These are phyloP conservation scores for Oxalis stricta DNA, from an alignment of 441 rosid species.

Conservation along the genomic window DNA sequence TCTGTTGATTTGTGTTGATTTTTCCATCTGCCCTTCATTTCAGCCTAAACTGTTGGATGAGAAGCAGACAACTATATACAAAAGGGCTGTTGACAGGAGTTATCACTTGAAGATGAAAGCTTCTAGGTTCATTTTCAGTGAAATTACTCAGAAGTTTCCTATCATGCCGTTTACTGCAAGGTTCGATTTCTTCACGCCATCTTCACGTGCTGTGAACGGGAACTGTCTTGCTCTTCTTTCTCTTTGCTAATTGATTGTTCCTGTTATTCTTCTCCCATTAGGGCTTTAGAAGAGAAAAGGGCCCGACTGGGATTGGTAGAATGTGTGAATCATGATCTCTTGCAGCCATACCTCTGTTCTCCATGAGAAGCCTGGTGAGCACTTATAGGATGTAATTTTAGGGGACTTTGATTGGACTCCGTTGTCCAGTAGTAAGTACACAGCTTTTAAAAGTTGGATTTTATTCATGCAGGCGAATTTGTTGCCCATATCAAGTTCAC, in stretches of 20 bases:
- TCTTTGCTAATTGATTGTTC: neutral
- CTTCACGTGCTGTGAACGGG: too few relatives aligned
- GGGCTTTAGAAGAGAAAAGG: constrained; percentile 90
- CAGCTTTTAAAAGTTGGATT: too few relatives aligned
- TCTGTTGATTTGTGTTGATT: too few relatives aligned
- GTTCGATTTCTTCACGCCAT: constrained; percentile 16
- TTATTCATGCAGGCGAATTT: constrained; percentile 39
- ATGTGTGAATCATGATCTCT: constrained; percentile 81
- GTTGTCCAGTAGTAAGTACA: too few relatives aligned
- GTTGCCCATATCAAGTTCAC: constrained; percentile 91
- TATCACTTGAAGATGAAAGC: constrained; percentile 95
- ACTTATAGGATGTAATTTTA: too few relatives aligned
- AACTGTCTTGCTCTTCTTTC: too few relatives aligned
- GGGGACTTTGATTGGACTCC: too few relatives aligned
- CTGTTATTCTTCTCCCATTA: constrained; percentile 7
- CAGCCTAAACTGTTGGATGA: constrained; percentile 88
- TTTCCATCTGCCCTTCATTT: too few relatives aligned
- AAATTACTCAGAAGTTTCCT: constrained; percentile 63
- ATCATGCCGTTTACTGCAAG: constrained; percentile 81
- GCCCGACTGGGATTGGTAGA: constrained; percentile 81
- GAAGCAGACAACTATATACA: constrained; percentile 80
- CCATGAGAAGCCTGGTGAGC: constrained; percentile 76
- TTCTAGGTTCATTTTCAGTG: constrained; percentile 85
- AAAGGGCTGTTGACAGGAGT: constrained; percentile 68
- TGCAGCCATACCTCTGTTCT: constrained; percentile 89